Conservation (phyloP, 2,329 filamentous ascomycete species). For the Sporothrix curviconia region DNA sequence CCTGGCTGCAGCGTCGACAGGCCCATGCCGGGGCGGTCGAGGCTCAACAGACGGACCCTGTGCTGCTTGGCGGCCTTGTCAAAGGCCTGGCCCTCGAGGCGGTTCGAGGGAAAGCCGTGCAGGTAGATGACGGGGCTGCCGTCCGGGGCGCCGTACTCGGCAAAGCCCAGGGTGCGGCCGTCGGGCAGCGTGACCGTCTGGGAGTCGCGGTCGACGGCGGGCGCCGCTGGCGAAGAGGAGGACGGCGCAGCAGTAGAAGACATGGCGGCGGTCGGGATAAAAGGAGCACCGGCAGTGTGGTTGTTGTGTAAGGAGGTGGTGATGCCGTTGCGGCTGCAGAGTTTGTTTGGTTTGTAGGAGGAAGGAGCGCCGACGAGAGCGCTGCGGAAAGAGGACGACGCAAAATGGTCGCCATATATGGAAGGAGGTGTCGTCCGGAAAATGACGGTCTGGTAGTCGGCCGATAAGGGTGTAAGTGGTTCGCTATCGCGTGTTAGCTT, state of each 20-base stretch:
- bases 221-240: no score
- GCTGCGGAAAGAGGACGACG: background rate
- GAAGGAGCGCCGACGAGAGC: background rate
- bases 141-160: conserved; percentile 30
- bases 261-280: background rate
- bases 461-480: no score
- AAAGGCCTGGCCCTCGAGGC: conserved; percentile 30
- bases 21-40: conserved; percentile 39
- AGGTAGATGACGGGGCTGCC: conserved; percentile 34
- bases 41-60: conserved; percentile 30
- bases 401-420: background rate
- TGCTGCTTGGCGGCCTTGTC: conserved; percentile 23
- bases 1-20: conserved; percentile 31
- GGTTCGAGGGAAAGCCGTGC: conserved; percentile 37
- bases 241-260: background rate
- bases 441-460: no score
- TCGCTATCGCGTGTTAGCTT: no score
- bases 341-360: background rate
- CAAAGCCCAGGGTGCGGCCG: conserved; percentile 35
- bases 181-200: conserved; percentile 32
- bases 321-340: background rate
- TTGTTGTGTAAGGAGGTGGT: background rate
- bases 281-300: background rate
- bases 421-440: background rate
- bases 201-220: background rate